Evolutionary conservation across 2,329 filamentous ascomycete species (phyloP).

Genomic region (Xylariaceae sp.): DNA sequence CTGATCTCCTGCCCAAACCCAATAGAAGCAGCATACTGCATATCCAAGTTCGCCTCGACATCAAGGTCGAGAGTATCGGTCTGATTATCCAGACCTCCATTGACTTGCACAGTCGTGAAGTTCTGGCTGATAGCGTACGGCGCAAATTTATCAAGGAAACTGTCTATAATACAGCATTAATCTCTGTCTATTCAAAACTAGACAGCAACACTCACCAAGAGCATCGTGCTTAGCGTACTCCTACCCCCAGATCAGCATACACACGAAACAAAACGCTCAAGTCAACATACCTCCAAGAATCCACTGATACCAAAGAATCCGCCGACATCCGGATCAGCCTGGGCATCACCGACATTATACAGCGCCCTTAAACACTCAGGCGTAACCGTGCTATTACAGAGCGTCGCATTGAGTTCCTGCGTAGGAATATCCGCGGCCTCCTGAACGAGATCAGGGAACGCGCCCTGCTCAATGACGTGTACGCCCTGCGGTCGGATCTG

Average conservation of each 20-base stretch:
- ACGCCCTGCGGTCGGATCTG: conserved; percentile 40
- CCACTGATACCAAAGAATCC: conserved; percentile 43
- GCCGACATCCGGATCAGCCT: conserved; percentile 30
- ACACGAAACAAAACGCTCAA: not conserved
- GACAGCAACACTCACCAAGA: conserved; percentile 21
- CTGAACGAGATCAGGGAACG: conserved; percentile 4
- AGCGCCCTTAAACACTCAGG: conserved; percentile 45
- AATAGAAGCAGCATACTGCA: conserved; percentile 40
- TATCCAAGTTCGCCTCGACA: conserved; percentile 54
- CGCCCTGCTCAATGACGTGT: conserved; percentile 29
- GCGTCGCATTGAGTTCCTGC: conserved; percentile 22
- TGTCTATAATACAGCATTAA: conserved; percentile 17
- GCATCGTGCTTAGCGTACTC: conserved; percentile 35
- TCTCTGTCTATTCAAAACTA: not conserved
- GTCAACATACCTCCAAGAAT: conserved; percentile 25
- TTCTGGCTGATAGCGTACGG: conserved; percentile 47
- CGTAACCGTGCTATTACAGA: conserved; percentile 39
- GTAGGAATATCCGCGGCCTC: conserved; percentile 16
- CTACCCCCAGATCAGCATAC: conserved; percentile 8
- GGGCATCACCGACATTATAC: conserved; percentile 43
- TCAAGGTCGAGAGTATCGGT: conserved; percentile 35
- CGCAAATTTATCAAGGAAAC: conserved; percentile 47
- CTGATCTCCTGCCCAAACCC: conserved; percentile 5
- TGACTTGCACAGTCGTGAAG: conserved; percentile 53
- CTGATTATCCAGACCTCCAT: conserved; percentile 49